Base-by-base conservation (phyloP, 768 basidiomycete species). In the Leccinum arenicola region DNA sequence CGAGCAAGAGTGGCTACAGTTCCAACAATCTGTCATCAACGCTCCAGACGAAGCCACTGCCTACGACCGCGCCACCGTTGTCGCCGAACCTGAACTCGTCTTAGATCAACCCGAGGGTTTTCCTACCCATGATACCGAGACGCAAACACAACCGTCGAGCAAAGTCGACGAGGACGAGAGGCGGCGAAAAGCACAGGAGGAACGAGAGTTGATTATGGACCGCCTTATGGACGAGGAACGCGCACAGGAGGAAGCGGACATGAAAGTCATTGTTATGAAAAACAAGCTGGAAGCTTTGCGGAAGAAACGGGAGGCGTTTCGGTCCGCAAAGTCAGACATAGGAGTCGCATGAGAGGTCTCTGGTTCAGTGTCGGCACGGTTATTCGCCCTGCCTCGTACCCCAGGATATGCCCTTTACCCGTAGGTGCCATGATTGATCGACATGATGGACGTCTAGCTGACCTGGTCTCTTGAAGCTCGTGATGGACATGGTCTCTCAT, bases 201-300 rank as follows among this genome's bases (percentile, higher is more conserved):
- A 93, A 55, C 80, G 83, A 52, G 92, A 93, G 64, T 73, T 93
- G 60, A 93, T 94, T 43, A 90, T 94, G 87, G 91, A 93, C 73
- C 81, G 92, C 56, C 72, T 93, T 50, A 59, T 92, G 70, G 92
- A 93, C 33, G 92, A 94, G 74, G 92, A 94, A 70, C 80, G 86
- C 54, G 88, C 87, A 35, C 92, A 94, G 76, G 48, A 49, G 23
- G 48, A 49, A 25, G 48, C 48, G 25, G 48, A 49, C 48, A 49
- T 49, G 48, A 49, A 49, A 49, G 48, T 49, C 12, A 25, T 25
- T 17, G 23, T 25, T 9, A 79, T 94, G 75, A 92, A 87, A 74
- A 82, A 75, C 50, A 81, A 80, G 64, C 65, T 93, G 36, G 88
- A 87, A 56, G 79, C 82, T 10, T 70, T 93, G 56, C 78, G 77